phyloP scores from a whole-genome alignment of 1,284 basidiomycete species.

The Leccinum griseonigrum region DNA sequence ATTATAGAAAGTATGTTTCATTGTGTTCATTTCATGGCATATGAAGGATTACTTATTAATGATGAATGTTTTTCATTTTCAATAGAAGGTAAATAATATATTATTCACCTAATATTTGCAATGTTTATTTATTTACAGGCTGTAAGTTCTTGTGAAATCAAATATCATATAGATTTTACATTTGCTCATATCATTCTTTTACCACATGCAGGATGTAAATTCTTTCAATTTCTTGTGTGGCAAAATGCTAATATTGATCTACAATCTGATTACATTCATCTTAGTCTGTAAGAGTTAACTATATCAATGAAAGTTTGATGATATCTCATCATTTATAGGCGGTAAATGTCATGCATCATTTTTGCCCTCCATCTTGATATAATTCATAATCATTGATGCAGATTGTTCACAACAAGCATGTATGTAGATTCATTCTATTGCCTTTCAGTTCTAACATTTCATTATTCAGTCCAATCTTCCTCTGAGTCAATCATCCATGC shows the following conservation, averaged over 20 bases:
- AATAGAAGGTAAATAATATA: not conserved
- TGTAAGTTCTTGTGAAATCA: too few species aligned
- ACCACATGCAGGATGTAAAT: not conserved
- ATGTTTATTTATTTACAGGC: not conserved
- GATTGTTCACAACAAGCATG: not conserved
- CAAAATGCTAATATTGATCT: not conserved
- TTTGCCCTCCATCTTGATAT: not conserved
- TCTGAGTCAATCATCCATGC: not conserved
- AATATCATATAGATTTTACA: not conserved
- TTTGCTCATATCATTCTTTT: not conserved
- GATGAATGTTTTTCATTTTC: accelerated
- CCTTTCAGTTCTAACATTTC: not conserved
- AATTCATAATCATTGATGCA: not conserved
- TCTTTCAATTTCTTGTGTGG: not conserved
- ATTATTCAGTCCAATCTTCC: not conserved
- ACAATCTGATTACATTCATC: not conserved
- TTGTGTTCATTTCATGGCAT: not conserved
- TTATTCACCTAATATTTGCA: not conserved
- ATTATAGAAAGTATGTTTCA: too few species aligned
- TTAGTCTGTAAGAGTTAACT: not conserved
- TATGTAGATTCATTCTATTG: not conserved
- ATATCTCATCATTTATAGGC: not conserved
- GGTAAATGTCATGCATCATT: not conserved
- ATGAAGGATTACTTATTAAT: not conserved
- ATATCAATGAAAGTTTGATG: not conserved